Percentiles rank a stretch among this genome's conserved stretches.
Conservation (phyloP, 2,329 filamentous ascomycete genomes). For the Fusarium nurragi region DNA sequence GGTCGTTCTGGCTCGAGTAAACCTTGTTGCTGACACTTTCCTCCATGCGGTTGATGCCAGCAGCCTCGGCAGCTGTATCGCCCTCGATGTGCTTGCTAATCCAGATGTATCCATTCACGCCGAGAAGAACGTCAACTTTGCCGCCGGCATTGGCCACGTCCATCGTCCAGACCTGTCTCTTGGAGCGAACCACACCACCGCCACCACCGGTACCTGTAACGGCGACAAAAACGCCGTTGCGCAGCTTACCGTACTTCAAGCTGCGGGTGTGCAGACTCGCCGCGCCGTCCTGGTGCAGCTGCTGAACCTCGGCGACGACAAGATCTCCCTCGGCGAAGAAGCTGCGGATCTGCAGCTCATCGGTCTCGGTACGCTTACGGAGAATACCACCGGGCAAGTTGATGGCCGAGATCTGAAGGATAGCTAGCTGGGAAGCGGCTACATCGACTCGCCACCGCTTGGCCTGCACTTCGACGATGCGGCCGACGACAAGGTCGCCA, state of each 20-base stretch:
- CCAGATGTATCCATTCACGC: slow-evolving; percentile 98
- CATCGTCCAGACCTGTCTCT: slow-evolving; percentile 89
- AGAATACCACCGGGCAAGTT: slow-evolving; percentile 95
- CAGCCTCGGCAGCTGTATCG: slow-evolving; percentile 58
- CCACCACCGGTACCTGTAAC: slow-evolving; percentile 87
- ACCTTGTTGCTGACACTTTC: slow-evolving; percentile 86
- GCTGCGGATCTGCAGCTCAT: slow-evolving; percentile 96
- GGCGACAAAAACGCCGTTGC: slow-evolving; percentile 89
- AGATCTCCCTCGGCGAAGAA: slow-evolving; percentile 97
- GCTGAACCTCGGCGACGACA: slow-evolving; percentile 93
- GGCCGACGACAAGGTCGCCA: slow-evolving; percentile 91
- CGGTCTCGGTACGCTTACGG: slow-evolving; percentile 89
- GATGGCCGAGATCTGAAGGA: slow-evolving; percentile 86
- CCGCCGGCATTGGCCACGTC: slow-evolving; percentile 64
- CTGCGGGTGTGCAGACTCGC: slow-evolving; percentile 90
- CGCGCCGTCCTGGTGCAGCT: slow-evolving; percentile 83
- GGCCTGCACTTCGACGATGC: slow-evolving; percentile 94
- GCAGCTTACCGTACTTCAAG: slow-evolving; percentile 92
- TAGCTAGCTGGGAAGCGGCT: slow-evolving; percentile 84
- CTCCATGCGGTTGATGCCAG: slow-evolving; percentile 83
- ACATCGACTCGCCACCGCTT: slow-evolving; percentile 96
- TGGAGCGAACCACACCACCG: slow-evolving; percentile 82
- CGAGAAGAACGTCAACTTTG: slow-evolving; percentile 85
- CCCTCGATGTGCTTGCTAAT: slow-evolving; percentile 84
- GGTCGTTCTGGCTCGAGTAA: slow-evolving; percentile 95